Conservation (phyloP, 305 asterid genomes). For the Fraxinus velutina region DNA sequence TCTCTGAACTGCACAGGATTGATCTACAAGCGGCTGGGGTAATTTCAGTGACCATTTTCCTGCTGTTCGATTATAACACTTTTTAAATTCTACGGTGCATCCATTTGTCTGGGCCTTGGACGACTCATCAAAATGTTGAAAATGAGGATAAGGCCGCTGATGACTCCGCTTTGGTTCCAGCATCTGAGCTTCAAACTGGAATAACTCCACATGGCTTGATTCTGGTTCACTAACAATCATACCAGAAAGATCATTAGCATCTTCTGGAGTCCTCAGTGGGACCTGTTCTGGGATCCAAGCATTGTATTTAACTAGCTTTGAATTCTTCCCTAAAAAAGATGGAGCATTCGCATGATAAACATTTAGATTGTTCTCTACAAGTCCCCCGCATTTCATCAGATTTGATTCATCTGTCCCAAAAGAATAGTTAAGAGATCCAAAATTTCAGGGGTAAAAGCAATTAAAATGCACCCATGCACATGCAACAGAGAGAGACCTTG, state of each 20-base stretch:
- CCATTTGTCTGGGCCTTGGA: conserved; percentile 24
- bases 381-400: conserved; percentile 19
- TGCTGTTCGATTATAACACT: conserved; percentile 12
- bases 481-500: neutral
- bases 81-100: conserved; percentile 16
- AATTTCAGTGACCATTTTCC: conserved; percentile 20
- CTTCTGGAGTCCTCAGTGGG: conserved; percentile 19
- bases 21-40: conserved; percentile 19
- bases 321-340: conserved; percentile 18
- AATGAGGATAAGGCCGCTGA: conserved; percentile 21
- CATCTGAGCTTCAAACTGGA: conserved; percentile 20
- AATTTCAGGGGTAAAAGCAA: neutral
- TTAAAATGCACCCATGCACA: neutral
- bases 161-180: conserved; percentile 11
- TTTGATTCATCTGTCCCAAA: conserved; percentile 21
- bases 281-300: conserved; percentile 23
- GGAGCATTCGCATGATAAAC: conserved; percentile 25
- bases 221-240: conserved; percentile 17
- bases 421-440: conserved; percentile 13
- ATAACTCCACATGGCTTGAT: conserved; percentile 12
- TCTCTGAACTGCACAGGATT: conserved; percentile 18
- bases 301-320: conserved; percentile 22
- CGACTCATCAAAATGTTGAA: conserved; percentile 21
- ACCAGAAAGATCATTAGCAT: conserved; percentile 25
- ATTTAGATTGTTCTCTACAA: conserved; percentile 26